Base-by-base conservation (phyloP, 2,329 filamentous ascomycete genomes). In the Huntiella savannae region DNA sequence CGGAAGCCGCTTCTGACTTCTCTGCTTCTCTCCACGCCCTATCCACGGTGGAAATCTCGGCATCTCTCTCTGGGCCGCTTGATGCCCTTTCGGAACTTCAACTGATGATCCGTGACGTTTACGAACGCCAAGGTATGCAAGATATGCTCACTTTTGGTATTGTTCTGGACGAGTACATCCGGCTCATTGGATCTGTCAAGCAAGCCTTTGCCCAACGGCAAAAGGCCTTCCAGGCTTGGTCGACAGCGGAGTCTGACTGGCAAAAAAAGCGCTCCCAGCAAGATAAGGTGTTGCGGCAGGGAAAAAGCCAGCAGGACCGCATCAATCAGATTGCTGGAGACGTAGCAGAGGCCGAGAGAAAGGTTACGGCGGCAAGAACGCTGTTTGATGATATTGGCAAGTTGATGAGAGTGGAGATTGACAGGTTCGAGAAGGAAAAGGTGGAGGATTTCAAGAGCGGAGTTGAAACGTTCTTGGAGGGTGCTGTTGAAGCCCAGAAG, bases 381-480 rank as follows among this genome's bases (percentile, higher is more conserved):
- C 63, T 95, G 40, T 98, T 98, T 56, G 91, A 98, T 54, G 91
- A 98, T 57, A 96, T 98, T 87, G 91, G 91, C 11, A 73, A 86
- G 10, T 65, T 95, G 57, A 91, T 98, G 86, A 77, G 85, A 50
- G 71, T 71, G 33, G 91, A 98, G 62, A 69, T 98, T 53, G 91
- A 96, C 56, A 73, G 87, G 13, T 98, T 98, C 57, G 91, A 98
- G 65, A 75, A 75, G 55, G 91, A 98, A 63, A 98, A 98, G 68
- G 91, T 98, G 3, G 91, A 98, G 59, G 91, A 98, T 59, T 98
- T 98, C 63, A 98, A 98, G 69, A 91, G 82, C 52, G 88, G 87
- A 0, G 87, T 98, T 2, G 91, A 98, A 66, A 98, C 91, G 1
- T 98, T 94, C 63, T 63, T 98, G 55, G 91, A 98, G 67, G 87